Percentiles rank a stretch among this genome's conserved stretches.
Conservation (phyloP, 2,329 filamentous ascomycete genomes). For the Diaporthe citrichinensis region DNA sequence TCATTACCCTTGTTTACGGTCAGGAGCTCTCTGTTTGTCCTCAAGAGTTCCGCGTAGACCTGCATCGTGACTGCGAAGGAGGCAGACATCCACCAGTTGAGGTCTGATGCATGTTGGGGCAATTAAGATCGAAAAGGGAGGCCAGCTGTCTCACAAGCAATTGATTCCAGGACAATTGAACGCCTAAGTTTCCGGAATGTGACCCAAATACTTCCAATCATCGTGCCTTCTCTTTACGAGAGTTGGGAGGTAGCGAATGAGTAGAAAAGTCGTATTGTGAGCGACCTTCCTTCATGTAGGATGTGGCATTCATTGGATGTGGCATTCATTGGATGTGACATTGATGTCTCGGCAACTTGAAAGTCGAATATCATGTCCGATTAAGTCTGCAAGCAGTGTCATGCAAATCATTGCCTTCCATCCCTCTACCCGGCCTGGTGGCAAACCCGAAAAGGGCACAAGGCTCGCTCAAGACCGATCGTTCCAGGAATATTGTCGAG, state of each 20-base stretch:
- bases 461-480: neutral
- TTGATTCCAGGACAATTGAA: neutral
- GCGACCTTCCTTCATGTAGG: neutral
- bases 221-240: neutral
- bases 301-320: neutral
- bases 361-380: neutral
- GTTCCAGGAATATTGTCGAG: neutral
- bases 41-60: too few relatives aligned
- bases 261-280: neutral
- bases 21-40: too few relatives aligned
- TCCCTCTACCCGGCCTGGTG: neutral
- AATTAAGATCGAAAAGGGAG: too few relatives aligned
- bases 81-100: too few relatives aligned
- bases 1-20: too few relatives aligned
- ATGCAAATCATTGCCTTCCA: neutral
- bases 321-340: neutral
- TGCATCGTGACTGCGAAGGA: too few relatives aligned
- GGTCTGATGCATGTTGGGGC: too few relatives aligned
- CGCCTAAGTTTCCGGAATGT: fast-evolving
- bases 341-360: neutral
- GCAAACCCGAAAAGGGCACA: neutral
- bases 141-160: fast-evolving
- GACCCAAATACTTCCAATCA: neutral
- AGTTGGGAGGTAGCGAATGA: neutral
- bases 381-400: neutral